Evolutionary conservation across 768 basidiomycete species (phyloP).

Genomic region (Tylopilus sp.): DNA sequence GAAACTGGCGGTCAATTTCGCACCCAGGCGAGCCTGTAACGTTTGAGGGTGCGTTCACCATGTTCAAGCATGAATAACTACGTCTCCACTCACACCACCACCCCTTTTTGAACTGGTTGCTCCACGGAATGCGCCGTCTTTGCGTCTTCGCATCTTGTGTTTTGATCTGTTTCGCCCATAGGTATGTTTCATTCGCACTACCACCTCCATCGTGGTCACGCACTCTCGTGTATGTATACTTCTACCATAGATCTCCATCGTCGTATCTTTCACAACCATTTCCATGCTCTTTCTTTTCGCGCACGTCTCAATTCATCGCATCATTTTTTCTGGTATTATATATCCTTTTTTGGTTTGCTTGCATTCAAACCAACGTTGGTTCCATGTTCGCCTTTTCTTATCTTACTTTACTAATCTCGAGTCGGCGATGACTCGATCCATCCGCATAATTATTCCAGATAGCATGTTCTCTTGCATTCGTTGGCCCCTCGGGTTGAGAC

Average conservation of each 20-base stretch:
- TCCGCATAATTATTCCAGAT: no score
- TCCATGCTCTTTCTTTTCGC: neutral
- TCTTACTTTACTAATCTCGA: no score
- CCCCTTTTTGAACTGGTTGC: neutral
- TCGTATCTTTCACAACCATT: neutral
- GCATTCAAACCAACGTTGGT: no score
- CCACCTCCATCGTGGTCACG: neutral
- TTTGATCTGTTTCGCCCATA: constrained; percentile 10
- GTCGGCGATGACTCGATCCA: no score
- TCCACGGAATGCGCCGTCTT: constrained; percentile 6
- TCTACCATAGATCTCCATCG: neutral
- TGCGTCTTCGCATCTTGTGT: constrained; percentile 8
- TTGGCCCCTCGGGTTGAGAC: no score
- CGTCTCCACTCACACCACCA: neutral
- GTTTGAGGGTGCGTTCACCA: constrained; percentile 63
- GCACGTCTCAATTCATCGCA: neutral
- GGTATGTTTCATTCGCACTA: neutral
- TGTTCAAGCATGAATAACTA: constrained; percentile 44
- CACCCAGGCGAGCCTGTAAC: constrained; percentile 37
- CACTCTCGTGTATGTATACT: constrained; percentile 1
- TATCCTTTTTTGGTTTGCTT: no score
- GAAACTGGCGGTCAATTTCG: constrained; percentile 57
- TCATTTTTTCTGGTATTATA: no score
- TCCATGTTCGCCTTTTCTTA: no score
- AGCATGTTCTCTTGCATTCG: no score